Evolutionary conservation across 306 rosid species (phyloP).

Genomic region (Quercus cerris): DNA sequence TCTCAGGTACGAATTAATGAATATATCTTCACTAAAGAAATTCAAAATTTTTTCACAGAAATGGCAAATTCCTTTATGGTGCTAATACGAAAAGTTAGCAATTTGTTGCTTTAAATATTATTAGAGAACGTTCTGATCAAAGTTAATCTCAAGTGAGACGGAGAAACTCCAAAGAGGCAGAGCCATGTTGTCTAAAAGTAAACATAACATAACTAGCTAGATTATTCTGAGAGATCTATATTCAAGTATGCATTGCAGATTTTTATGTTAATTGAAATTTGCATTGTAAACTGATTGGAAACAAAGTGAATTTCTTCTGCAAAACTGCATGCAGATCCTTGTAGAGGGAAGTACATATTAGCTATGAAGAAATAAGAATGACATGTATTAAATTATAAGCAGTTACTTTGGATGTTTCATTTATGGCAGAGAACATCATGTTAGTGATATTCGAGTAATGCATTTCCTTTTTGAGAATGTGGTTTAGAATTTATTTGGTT

Average conservation of each 20-base stretch:
- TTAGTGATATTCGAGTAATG: neutral
- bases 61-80: neutral
- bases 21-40: slow-evolving; percentile 2
- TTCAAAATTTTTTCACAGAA: neutral
- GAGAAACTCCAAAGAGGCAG: neutral
- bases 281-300: neutral
- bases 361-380: neutral
- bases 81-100: neutral
- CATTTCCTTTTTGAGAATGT: neutral
- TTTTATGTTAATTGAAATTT: neutral
- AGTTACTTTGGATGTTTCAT: neutral
- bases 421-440: neutral
- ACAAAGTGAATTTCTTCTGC: neutral
- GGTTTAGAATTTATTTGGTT: neutral
- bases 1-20: slow-evolving; percentile 50
- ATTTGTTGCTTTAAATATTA: neutral
- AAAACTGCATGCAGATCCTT: neutral
- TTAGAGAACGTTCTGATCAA: neutral
- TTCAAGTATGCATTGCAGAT: neutral
- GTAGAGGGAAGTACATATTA: neutral
- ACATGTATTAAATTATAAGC: neutral
- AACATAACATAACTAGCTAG: neutral
- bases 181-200: neutral
- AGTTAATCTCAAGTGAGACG: neutral
- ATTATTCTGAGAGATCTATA: neutral